Conservation (phyloP, 306 rosid species). For the Vachellia collinsii region DNA sequence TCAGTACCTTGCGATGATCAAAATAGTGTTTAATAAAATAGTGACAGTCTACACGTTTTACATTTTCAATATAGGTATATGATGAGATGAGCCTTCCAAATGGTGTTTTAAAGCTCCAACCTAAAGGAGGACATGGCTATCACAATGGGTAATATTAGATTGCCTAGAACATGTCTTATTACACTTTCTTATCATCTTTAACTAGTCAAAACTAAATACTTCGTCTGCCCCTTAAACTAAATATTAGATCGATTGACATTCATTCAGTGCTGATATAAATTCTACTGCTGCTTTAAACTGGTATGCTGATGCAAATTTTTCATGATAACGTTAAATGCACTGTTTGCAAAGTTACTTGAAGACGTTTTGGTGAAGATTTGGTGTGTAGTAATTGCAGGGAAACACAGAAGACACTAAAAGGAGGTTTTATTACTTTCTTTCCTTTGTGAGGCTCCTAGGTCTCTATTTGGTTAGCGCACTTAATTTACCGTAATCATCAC, state of each 20-base stretch:
- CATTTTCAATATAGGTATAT: conserved; percentile 54
- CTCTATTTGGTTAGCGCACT: neutral
- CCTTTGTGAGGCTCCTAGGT: neutral
- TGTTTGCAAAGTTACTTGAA: neutral
- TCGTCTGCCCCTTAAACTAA: neutral
- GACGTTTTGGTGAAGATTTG: conserved; percentile 13
- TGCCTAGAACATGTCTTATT: conserved; percentile 19
- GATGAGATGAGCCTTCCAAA: conserved; percentile 98
- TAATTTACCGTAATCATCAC: neutral
- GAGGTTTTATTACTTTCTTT: neutral
- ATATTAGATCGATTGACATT: neutral
- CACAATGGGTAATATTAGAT: conserved; percentile 82
- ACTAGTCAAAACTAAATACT: neutral
- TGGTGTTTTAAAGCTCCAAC: conserved; percentile 86
- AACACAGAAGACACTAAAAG: neutral
- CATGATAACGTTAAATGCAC: conserved; percentile 10
- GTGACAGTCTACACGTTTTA: conserved; percentile 15
- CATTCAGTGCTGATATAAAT: conserved; percentile 9
- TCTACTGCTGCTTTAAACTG: neutral
- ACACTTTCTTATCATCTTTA: neutral
- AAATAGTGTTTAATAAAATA: neutral
- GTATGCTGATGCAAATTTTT: conserved; percentile 11
- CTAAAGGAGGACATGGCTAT: conserved; percentile 92
- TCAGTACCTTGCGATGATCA: conserved; percentile 15
- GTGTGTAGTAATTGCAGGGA: neutral